Evolutionary conservation across 192 early-diverging fungal species (phyloP), one percentile per base, ranked within the genome.

Genomic region (Chytriomyces sp.): DNA sequence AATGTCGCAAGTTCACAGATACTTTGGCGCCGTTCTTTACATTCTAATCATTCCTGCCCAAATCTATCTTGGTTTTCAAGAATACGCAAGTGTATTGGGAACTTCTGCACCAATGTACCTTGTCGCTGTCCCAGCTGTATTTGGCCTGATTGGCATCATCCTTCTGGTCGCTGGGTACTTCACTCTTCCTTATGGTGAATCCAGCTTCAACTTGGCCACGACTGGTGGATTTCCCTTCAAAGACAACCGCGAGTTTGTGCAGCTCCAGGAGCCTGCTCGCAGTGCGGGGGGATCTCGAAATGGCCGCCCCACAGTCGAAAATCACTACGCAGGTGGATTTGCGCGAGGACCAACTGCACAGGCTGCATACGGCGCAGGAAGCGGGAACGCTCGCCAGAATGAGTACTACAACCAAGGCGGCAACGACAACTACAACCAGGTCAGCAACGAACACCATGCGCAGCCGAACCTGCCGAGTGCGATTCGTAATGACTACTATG

Each of bases 111-210:
- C 62, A 22, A 39, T 64, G 14, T 64, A 40, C 39, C 62, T 64
- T 5, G 49, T 64, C 10, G 12, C 14, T 8, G 38, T 44, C 26
- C 39, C 62, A 10, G 28, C 12, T 26, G 38, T 25, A 22, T 52
- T 39, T 22, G 39, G 28, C 14, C 14, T 64, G 12, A 22, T 19
- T 19, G 44, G 62, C 4, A 25, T 64, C 44, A 14, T 5, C 6
- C 14, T 14, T 5, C 62, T 64, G 22, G 62, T 32, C 25, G 44
- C 62, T 4, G 62, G 62, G 14, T 64, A 64, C 62, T 64, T 64
- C 33, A n/a, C 33, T n/a, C 28, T 64, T 5, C 62, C 62, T 17
- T 64, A 64, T 41, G 62, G 44, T 4, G 62, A 64, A n/a, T 14
- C 44, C n/a, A 14, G 10, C 44, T 49, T 49, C 10, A 14, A n/a